A percentile compares a stretch with the other conserved stretches of the same genome.
phyloP scores from a whole-genome alignment of 192 early-diverging fungal species.

The Jimgerdemannia flammicorona region DNA sequence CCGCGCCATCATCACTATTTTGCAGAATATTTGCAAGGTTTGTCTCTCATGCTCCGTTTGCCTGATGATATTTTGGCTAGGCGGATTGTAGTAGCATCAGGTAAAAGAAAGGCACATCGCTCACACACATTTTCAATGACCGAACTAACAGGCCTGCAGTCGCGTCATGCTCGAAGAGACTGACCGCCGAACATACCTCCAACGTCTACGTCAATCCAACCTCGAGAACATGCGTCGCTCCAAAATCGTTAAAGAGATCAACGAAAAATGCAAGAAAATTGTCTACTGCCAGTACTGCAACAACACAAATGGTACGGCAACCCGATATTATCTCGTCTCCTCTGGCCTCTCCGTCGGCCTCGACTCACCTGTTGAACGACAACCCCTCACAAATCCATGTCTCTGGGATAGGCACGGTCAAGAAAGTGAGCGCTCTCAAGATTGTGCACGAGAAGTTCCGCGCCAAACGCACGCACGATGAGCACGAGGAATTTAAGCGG shows the following conservation, averaged over 20 bases:
- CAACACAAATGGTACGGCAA: constrained; percentile 65
- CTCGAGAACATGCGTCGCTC: constrained; percentile 81
- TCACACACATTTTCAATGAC: too few species aligned
- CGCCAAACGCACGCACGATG: constrained; percentile 72
- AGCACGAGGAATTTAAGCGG: constrained; percentile 66
- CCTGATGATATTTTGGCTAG: too few species aligned
- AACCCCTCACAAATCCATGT: neutral
- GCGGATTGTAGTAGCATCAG: too few species aligned
- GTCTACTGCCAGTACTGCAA: constrained; percentile 80
- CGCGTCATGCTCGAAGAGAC: constrained; percentile 84
- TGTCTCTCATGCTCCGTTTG: too few species aligned
- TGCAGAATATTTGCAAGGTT: constrained; percentile 98
- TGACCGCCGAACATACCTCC: constrained; percentile 67
- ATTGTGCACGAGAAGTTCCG: constrained; percentile 94
- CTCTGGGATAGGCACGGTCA: constrained; percentile 70
- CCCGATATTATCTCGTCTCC: neutral
- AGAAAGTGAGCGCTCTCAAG: constrained; percentile 93
- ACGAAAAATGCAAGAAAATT: constrained; percentile 84
- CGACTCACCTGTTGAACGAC: neutral
- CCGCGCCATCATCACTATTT: constrained; percentile 76
- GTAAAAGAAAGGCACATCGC: too few species aligned
- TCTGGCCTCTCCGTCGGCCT: neutral
- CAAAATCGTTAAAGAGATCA: constrained; percentile 78
- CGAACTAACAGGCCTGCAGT: constrained; percentile 68
- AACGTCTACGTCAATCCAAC: constrained; percentile 65